Evolutionary conservation across 148 eudicot species (phyloP), one percentile per base, ranked within the genome.

Genomic region (Fagopyrum esculentum): DNA sequence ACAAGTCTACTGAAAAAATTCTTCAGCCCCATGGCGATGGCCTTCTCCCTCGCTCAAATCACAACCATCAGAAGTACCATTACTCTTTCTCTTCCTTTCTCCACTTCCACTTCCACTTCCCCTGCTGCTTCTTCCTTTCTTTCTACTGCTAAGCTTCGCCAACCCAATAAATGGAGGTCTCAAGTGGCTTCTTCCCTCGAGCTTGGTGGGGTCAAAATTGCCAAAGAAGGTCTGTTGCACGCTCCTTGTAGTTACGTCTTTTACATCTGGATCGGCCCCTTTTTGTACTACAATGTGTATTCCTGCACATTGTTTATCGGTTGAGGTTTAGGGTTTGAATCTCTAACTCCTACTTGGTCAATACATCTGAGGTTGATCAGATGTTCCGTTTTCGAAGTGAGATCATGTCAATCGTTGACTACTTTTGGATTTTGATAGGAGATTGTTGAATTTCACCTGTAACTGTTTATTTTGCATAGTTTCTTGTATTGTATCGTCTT

Each of bases 121-220:
- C 72, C 91, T 16, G 74, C 84, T 54, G 49, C 78, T 17, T 57
- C 81, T 3, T 76, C 82, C 68, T 61, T 26, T 61, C 68, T 61
- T 61, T 61, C 5, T 61, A 10, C 15, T 8, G 75, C 69, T 71
- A 29, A 48, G 29, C 4, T 69, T 71, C 55, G 35, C 46, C 81
- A 44, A 77, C 78, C 75, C 56, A 79, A 80, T 48, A 84, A 86
- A 82, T 83, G 81, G 84, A 75, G 83, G 72, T 86, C 68, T 72
- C 78, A 85, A 22, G 82, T 75, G 49, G 78, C 85, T 76, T 88
- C 97, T 11, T 79, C 79, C 40, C 84, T 91, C 64, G 91, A 93
- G 70, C 86, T 88, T 59, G 93, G 91, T 8, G 95, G 95, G 3
- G 83, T 89, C 76, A 81, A 87, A 72, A 74, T 93, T 84, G 52